Evolutionary conservation across 306 rosid genomes (phyloP).

Genomic region (Parietaria judaica): DNA sequence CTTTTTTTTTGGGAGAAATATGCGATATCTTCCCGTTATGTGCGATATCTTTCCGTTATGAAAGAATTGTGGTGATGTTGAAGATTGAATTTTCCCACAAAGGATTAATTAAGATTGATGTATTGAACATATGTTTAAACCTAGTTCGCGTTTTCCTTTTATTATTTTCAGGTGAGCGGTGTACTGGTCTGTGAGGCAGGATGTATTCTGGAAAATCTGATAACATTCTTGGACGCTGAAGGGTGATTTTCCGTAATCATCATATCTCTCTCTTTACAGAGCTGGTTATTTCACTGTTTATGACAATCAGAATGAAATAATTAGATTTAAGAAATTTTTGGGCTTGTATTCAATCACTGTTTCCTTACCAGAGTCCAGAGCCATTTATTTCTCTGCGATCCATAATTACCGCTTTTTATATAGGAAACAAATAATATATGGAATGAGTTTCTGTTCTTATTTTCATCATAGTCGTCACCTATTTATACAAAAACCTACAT

Average conservation of each 20-base stretch:
- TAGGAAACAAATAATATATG: too few relatives aligned
- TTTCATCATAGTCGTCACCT: too few relatives aligned
- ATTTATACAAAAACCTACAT: too few relatives aligned
- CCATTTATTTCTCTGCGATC: too few relatives aligned
- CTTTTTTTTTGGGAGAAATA: not conserved
- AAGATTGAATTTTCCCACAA: too few relatives aligned
- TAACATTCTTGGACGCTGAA: slow-evolving; percentile 65
- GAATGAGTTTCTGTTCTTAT: too few relatives aligned
- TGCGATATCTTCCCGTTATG: too few relatives aligned
- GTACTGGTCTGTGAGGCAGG: slow-evolving; percentile 95
- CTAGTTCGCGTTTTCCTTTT: slow-evolving; percentile 23
- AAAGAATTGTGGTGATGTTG: slow-evolving; percentile 3
- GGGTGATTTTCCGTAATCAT: slow-evolving; percentile 52
- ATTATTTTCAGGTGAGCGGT: slow-evolving; percentile 78
- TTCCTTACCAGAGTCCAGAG: too few relatives aligned
- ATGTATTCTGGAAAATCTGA: slow-evolving; percentile 86
- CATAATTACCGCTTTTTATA: too few relatives aligned
- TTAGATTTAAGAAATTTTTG: not conserved
- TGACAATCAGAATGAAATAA: not conserved
- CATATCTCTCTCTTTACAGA: slow-evolving; percentile 6
- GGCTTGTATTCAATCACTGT: too few relatives aligned
- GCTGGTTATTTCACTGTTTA: not conserved
- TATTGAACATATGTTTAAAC: not conserved
- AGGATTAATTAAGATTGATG: too few relatives aligned
- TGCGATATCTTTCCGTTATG: not conserved